These are phyloP conservation scores for Thymus quinquecostatus DNA, from an alignment of 257 asterid genomes.

Conservation along the genomic window DNA sequence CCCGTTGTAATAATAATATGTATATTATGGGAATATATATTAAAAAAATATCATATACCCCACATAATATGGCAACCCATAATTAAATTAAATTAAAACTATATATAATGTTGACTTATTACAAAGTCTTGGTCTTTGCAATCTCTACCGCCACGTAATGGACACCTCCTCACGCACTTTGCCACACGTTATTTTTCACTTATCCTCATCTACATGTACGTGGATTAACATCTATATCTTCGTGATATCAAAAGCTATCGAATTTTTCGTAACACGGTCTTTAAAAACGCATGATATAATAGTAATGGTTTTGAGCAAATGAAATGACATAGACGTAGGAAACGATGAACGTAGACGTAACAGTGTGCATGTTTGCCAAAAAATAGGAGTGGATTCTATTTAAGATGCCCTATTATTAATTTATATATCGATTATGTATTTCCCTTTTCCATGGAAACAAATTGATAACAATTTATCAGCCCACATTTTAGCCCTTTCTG, in stretches of 20 bases:
- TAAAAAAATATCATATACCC: not conserved
- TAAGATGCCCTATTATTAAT: not conserved
- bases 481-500: too few relatives aligned
- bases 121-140: not conserved
- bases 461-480: too few relatives aligned
- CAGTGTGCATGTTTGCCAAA: not conserved
- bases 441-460: too few relatives aligned
- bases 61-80: not conserved
- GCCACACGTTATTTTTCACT: not conserved
- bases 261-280: too few relatives aligned
- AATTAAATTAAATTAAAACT: not conserved
- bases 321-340: too few relatives aligned
- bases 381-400: not conserved
- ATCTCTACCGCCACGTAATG: not conserved
- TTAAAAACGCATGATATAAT: too few relatives aligned
- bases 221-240: too few relatives aligned
- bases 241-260: too few relatives aligned
- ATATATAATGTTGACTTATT: not conserved
- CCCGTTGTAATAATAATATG: not conserved
- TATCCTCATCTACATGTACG: not conserved
- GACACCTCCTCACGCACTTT: not conserved
- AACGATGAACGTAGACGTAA: too few relatives aligned
- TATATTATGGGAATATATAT: too few relatives aligned
- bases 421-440: too few relatives aligned
- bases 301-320: too few relatives aligned